Percentiles rank a stretch among this genome's conserved stretches.
Evolutionary conservation across 140 eudicot genomes (phyloP).

Genomic region (Ambrosia hybrid): DNA sequence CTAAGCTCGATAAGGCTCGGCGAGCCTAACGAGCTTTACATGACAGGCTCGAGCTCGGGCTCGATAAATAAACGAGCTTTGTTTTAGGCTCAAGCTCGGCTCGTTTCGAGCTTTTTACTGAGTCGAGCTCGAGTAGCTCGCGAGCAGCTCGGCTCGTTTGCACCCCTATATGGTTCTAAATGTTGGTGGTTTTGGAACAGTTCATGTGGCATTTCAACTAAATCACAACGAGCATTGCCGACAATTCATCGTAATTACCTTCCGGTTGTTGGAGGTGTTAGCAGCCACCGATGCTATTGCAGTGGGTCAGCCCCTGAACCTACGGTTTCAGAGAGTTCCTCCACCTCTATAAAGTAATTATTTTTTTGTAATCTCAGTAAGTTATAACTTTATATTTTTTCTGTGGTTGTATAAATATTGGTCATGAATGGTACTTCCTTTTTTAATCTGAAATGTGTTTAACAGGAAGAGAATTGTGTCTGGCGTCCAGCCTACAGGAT

Average conservation of each 20-base stretch:
- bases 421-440: not conserved
- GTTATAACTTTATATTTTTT: not conserved
- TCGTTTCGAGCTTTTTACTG: too few relatives aligned
- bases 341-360: conserved; percentile 43
- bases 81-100: too few relatives aligned
- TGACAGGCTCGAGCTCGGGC: too few relatives aligned
- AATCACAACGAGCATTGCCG: conserved; percentile 19
- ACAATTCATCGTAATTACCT: conserved; percentile 21
- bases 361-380: not conserved
- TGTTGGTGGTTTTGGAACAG: conserved; percentile 34
- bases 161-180: not conserved
- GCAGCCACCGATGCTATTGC: conserved; percentile 39
- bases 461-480: conserved; percentile 49
- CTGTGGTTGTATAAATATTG: not conserved
- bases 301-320: conserved; percentile 41
- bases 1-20: too few relatives aligned
- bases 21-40: too few relatives aligned
- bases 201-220: conserved; percentile 19
- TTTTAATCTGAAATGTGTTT: conserved; percentile 5
- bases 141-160: too few relatives aligned
- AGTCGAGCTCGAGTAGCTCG: too few relatives aligned
- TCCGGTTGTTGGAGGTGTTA: conserved; percentile 17
- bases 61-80: too few relatives aligned
- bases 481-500: conserved; percentile 92
- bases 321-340: conserved; percentile 38